Conservation (phyloP, 306 rosid genomes). For the Ormosia emarginata region DNA sequence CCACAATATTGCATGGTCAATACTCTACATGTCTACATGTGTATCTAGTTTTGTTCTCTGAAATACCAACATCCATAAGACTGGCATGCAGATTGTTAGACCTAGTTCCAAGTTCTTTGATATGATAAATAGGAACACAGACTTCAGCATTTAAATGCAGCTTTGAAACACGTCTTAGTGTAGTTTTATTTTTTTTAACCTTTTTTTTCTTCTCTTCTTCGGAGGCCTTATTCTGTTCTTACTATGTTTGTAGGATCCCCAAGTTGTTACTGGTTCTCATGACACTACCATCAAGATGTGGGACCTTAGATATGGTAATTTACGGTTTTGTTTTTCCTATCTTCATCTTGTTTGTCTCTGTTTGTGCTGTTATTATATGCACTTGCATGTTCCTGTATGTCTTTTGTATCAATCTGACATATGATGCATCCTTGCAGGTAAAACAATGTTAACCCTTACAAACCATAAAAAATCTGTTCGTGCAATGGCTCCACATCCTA, state of each 20-base stretch:
- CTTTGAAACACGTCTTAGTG: neutral
- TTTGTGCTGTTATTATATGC: neutral
- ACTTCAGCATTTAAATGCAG: neutral
- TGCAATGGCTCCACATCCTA: constrained; percentile 95
- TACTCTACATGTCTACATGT: neutral
- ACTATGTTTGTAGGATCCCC: constrained; percentile 73
- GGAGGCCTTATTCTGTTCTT: neutral
- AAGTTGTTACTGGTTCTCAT: constrained; percentile 97
- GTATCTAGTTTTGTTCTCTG: neutral
- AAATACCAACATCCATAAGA: constrained; percentile 1
- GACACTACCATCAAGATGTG: constrained; percentile 94
- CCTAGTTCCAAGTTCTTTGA: constrained; percentile 9
- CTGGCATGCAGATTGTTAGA: neutral
- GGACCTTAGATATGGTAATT: constrained; percentile 95
- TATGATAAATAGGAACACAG: constrained; percentile 6
- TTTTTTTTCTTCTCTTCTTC: neutral
- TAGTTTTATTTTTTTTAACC: neutral
- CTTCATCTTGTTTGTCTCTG: neutral
- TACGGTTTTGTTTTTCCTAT: neutral
- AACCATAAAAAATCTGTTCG: constrained; percentile 97
- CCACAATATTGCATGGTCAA: neutral
- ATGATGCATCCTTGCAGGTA: constrained; percentile 49
- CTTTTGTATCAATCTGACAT: constrained; percentile 11
- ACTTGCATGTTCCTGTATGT: neutral
- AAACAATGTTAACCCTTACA: constrained; percentile 88